These are phyloP conservation scores for Neospora caninum DNA, from an alignment of 169 alveolate species.

Conservation along the genomic window DNA sequence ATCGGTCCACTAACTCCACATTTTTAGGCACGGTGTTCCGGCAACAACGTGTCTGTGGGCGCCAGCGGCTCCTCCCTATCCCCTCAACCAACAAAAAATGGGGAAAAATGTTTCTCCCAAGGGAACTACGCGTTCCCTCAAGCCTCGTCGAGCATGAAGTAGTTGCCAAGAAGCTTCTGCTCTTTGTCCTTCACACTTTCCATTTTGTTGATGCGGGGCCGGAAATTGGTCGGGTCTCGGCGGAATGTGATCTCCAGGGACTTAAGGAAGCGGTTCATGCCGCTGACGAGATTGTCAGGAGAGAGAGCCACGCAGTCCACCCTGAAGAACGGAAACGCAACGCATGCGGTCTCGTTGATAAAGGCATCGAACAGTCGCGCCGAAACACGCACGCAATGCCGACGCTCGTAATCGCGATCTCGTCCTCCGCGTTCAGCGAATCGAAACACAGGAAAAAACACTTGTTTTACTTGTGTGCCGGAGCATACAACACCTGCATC, in stretches of 20 bases:
- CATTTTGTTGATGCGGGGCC: slow-evolving; percentile 99
- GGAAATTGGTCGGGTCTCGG: slow-evolving; percentile 97
- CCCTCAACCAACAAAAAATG: neutral
- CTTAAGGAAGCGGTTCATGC: slow-evolving; percentile 88
- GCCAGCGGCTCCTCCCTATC: too few relatives aligned
- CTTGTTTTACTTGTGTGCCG: too few relatives aligned
- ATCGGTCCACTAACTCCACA: too few relatives aligned
- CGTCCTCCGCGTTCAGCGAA: too few relatives aligned
- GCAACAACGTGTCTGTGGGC: too few relatives aligned
- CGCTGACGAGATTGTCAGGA: slow-evolving; percentile 90
- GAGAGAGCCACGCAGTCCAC: slow-evolving; percentile 86
- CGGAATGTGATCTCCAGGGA: slow-evolving; percentile 97
- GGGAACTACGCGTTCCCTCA: neutral
- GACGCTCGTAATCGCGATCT: too few relatives aligned
- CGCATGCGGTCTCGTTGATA: neutral
- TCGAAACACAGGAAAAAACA: too few relatives aligned
- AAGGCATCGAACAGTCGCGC: too few relatives aligned
- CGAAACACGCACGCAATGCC: too few relatives aligned
- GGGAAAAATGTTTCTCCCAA: neutral
- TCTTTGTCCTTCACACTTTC: slow-evolving; percentile 98
- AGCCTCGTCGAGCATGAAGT: slow-evolving; percentile 93
- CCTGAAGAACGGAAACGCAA: neutral
- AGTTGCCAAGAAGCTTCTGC: slow-evolving; percentile 96
- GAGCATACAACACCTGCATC: too few relatives aligned
- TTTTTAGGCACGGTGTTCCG: too few relatives aligned